Conservation (phyloP, 495 filamentous ascomycete genomes). For the Penicillium maclennaniae region DNA sequence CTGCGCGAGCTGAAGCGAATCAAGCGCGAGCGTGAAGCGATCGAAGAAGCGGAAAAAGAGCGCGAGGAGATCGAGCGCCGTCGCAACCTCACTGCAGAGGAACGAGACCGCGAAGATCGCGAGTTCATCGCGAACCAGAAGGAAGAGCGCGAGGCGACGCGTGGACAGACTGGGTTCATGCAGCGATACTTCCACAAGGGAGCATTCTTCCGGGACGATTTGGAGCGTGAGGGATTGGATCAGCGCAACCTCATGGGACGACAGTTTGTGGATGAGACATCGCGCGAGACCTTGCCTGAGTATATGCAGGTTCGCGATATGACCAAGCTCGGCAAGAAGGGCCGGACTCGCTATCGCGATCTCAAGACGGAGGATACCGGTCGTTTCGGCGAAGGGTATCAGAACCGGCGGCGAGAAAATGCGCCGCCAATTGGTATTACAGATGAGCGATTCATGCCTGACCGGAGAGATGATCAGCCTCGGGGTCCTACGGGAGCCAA, state of each 20-base stretch:
- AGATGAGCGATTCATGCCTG: constrained; percentile 73
- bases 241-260: constrained; percentile 77
- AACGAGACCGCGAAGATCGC: constrained; percentile 82
- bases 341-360: constrained; percentile 85
- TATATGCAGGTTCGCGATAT: constrained; percentile 92
- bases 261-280: constrained; percentile 72
- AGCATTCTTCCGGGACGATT: constrained; percentile 86
- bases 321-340: constrained; percentile 90
- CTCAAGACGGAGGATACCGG: constrained; percentile 91
- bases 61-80: constrained; percentile 86
- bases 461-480: constrained; percentile 42
- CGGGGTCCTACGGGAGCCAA: constrained; percentile 48
- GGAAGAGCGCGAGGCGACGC: constrained; percentile 74
- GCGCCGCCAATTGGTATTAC: constrained; percentile 42
- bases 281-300: constrained; percentile 76
- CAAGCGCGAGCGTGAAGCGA: constrained; percentile 76
- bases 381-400: constrained; percentile 65
- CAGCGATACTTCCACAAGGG: constrained; percentile 97
- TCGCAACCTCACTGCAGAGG: constrained; percentile 79
- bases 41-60: constrained; percentile 81
- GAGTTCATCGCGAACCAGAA: constrained; percentile 73
- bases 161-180: constrained; percentile 86
- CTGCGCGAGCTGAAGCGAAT: constrained; percentile 85
- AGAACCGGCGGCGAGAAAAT: constrained; percentile 39
- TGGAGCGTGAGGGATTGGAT: constrained; percentile 66